Conservation (phyloP, 148 eudicot species). For the Drosera capensis region DNA sequence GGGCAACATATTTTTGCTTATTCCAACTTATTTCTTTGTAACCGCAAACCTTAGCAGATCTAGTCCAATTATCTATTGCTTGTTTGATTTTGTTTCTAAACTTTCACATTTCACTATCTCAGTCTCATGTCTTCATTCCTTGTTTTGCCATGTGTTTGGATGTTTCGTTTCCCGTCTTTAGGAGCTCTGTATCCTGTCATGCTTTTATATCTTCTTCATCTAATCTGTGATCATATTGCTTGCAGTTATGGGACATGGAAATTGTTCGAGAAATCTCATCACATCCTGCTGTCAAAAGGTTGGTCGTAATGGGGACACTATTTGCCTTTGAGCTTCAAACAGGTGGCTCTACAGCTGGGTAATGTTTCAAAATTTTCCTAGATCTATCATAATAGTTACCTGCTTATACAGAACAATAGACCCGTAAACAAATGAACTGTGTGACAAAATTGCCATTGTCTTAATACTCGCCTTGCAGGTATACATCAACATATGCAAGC, state of each 20-base stretch:
- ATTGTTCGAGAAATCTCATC: conserved; percentile 54
- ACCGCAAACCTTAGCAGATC: too few species aligned
- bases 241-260: conserved; percentile 71
- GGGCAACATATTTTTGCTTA: too few species aligned
- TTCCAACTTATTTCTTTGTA: too few species aligned
- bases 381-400: background rate
- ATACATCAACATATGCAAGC: conserved; percentile 56
- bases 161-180: background rate
- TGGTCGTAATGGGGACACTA: conserved; percentile 68
- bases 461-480: conserved; percentile 29
- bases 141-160: background rate
- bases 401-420: background rate
- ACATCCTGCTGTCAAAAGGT: conserved; percentile 53
- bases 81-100: too few species aligned
- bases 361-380: conserved; percentile 1
- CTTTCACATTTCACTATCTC: too few species aligned
- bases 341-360: conserved; percentile 74
- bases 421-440: background rate
- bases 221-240: conserved; percentile 2
- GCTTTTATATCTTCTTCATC: background rate
- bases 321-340: conserved; percentile 75
- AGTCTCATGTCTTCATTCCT: too few species aligned
- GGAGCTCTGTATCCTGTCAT: background rate
- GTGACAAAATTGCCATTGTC: background rate
- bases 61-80: too few species aligned